Evolutionary conservation across 768 basidiomycete genomes (phyloP), one percentile per base, ranked within the genome.

Genomic region (Phanerochaete carnosa): DNA sequence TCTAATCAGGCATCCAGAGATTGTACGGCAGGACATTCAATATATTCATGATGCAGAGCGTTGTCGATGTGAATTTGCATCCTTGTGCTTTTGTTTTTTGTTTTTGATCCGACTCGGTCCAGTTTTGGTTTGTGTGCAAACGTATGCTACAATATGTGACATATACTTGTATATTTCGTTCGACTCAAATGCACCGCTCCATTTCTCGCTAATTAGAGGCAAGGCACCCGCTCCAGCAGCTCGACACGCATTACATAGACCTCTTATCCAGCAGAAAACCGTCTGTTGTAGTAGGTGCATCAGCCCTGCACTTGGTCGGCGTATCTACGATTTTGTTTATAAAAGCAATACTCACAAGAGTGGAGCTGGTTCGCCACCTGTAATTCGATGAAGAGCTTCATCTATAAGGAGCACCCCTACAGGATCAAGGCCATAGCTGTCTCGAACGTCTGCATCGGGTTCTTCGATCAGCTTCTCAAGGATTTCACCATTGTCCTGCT

Each of bases 251-350:
- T 51, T 95, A 95, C 70, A 77, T 95, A 49, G 91, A 95, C 69
- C 83, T 94, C 26, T 6, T 13, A 13, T 15, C 8, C 11, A 51
- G 5, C 6, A 11, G 6, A 3, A 13, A 28, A 2, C 16, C 25
- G 4, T 51, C 8, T 19, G 22, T 28, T 51, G 49, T 28, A 5
- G 4, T 6, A 56, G n/a, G 1, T 46, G 5, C 60, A 88, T 86
- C 85, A 83, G 76, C 90, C 59, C 84, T 92, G 81, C 90, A 92
- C 74, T n/a, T 92, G 90, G 91, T 92, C 92, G 15, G 84, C 88
- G 22, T n/a, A n/a, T n/a, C n/a, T n/a, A n/a, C n/a, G n/a, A n/a
- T n/a, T 87, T 90, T 32, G 83, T 90, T 83, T 83, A 81, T 11
- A 65, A 66, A 45, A 83, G 83, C 60, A 77, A 77, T 53, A 75